Conservation (phyloP, 78 protist genomes). For the Dictyostelium capitatum region DNA sequence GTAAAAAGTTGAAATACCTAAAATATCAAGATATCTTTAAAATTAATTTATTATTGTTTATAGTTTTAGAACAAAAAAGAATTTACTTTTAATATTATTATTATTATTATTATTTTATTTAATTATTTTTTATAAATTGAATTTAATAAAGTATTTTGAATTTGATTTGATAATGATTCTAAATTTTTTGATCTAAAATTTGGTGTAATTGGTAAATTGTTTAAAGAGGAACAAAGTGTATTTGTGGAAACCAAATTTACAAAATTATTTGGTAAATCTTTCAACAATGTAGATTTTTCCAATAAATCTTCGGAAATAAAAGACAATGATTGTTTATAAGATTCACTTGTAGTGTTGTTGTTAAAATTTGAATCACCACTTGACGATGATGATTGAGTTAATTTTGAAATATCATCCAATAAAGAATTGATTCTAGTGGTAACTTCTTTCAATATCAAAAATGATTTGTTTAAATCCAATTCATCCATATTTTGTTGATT, state of each 20-base stretch:
- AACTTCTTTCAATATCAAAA: not conserved
- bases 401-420: not conserved
- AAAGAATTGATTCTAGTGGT: not conserved
- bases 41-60: too few relatives aligned
- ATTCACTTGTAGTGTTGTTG: not conserved
- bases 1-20: too few relatives aligned
- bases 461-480: not conserved
- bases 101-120: not conserved
- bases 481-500: not conserved
- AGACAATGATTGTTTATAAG: not conserved
- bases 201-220: conserved; percentile 36
- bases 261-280: not conserved
- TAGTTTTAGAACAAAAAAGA: too few relatives aligned
- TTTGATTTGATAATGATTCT: conserved; percentile 36
- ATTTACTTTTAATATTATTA: not conserved
- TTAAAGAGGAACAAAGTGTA: not conserved
- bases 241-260: not conserved
- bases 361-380: not conserved
- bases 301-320: conserved; percentile 7
- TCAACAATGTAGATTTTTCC: not conserved
- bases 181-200: conserved; percentile 16
- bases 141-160: conserved; percentile 36
- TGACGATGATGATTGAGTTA: not conserved
- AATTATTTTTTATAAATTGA: conserved; percentile 23
- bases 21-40: too few relatives aligned